Base-by-base conservation (phyloP, 257 asterid genomes). In the Fraxinus americana region DNA sequence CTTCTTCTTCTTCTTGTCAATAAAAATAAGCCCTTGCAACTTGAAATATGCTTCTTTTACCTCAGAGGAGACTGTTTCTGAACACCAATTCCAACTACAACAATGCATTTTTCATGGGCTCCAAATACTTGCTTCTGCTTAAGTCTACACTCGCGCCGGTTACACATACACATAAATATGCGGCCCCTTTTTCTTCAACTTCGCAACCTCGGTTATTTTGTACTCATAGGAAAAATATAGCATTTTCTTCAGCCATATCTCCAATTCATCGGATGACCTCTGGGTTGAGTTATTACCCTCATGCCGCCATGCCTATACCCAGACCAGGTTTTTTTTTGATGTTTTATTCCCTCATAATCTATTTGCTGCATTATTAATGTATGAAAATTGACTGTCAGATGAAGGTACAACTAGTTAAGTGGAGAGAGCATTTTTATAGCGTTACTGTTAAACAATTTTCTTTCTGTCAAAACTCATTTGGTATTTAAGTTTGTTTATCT, bases 291-390 rank as follows among this genome's bases (percentile, higher is more conserved):
- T 83, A 68, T 80, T 54, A 83, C 2, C 81, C 96, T 25, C 80
- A 67, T 70, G 75, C 88, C 48, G 84, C 93, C 27, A 78, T 82
- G 89, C 83, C 90, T 66, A 38, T 82, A 82, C 91, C 96, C 29
- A 77, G 86, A 65, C 96, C 95, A 74, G 83, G 83, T 80, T 59
- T 4, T 25, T 19, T 65, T 65, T 35, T 34, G 65, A 54, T 54
- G 27, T 54, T 54, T 17, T 17, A 8, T 54, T n/a, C 9, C 2
- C 11, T 19, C n/a, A 5, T n/a, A n/a, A 57, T 57, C 9, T 5
- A 57, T n/a, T 75, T 50, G 30, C 13, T 2, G 27, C 9, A 5
- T 61, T 21, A 61, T 61, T 2, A 8, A 8, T 61, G 2, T 21
- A 10, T 23, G 16, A 10, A 61, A 61, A 21, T 61, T 5, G 32